Conservation (phyloP, 371 early-diverging fungal species). For the Cokeromyces recurvatus region DNA sequence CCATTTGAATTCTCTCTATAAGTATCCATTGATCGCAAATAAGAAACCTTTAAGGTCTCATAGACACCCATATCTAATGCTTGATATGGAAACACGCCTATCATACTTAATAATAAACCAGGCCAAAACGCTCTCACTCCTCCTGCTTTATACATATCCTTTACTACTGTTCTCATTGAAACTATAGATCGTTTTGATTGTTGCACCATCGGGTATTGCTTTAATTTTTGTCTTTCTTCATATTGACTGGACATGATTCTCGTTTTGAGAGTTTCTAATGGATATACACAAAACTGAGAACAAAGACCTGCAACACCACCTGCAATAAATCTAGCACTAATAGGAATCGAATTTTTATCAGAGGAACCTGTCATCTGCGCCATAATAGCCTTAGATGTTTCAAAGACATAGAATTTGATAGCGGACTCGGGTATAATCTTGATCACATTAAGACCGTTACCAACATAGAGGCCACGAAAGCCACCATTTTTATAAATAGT, state of each 20-base stretch:
- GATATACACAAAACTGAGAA: slow-evolving; percentile 73
- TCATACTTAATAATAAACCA: slow-evolving; percentile 56
- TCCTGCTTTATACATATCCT: slow-evolving; percentile 53
- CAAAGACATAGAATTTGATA: slow-evolving; percentile 72
- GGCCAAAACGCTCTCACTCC: slow-evolving; percentile 71
- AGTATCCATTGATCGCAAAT: slow-evolving; percentile 45
- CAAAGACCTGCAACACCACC: slow-evolving; percentile 75
- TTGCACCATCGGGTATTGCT: too few species aligned
- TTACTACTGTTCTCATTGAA: slow-evolving; percentile 35
- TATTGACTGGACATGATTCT: slow-evolving; percentile 54
- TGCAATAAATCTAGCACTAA: slow-evolving; percentile 63
- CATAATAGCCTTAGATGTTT: slow-evolving; percentile 57
- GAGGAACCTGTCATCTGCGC: slow-evolving; percentile 38
- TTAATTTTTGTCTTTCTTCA: not conserved
- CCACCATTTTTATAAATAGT: slow-evolving; percentile 29
- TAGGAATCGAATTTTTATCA: slow-evolving; percentile 51
- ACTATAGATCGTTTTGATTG: too few species aligned
- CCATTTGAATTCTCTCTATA: slow-evolving; percentile 11
- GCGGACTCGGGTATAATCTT: slow-evolving; percentile 82
- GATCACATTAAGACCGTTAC: slow-evolving; percentile 75
- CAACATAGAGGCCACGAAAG: slow-evolving; percentile 64
- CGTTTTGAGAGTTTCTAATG: slow-evolving; percentile 75
- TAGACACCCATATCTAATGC: slow-evolving; percentile 70
- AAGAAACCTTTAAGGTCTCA: slow-evolving; percentile 71
- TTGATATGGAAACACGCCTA: slow-evolving; percentile 80